Conservation (phyloP, 257 asterid species). For the Solanum tarapatanum region DNA sequence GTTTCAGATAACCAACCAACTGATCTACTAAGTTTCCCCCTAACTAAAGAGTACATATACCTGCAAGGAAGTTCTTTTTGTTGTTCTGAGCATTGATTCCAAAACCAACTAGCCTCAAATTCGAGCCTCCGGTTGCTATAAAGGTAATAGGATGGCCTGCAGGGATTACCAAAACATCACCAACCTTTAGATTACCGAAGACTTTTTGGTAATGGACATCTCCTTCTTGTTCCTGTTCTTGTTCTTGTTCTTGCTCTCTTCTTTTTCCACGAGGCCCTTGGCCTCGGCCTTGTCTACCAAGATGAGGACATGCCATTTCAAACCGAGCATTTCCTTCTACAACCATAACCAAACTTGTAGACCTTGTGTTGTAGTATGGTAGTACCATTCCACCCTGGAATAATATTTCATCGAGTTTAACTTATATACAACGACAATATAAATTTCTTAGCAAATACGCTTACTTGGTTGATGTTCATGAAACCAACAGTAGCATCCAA, state of each 20-base stretch:
- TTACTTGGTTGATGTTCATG: constrained; percentile 34
- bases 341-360: constrained; percentile 19
- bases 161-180: constrained; percentile 31
- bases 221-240: neutral
- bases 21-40: too few relatives aligned
- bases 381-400: constrained; percentile 38
- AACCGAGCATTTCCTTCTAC: constrained; percentile 23
- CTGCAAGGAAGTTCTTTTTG: constrained; percentile 28
- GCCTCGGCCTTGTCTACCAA: neutral
- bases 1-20: too few relatives aligned
- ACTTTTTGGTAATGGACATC: constrained; percentile 11
- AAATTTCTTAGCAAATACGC: neutral
- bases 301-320: constrained; percentile 45
- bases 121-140: constrained; percentile 19
- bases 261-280: neutral
- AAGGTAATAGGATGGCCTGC: constrained; percentile 30
- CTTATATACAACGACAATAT: too few relatives aligned
- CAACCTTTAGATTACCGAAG: constrained; percentile 12
- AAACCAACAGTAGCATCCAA: constrained; percentile 15
- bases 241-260: neutral
- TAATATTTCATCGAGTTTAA: neutral
- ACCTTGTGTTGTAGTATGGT: constrained; percentile 31
- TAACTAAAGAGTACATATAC: neutral
- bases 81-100: constrained; percentile 25
- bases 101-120: constrained; percentile 20